phyloP scores from a whole-genome alignment of 192 early-diverging fungal genomes.

The Pilobolus umbonatus region DNA sequence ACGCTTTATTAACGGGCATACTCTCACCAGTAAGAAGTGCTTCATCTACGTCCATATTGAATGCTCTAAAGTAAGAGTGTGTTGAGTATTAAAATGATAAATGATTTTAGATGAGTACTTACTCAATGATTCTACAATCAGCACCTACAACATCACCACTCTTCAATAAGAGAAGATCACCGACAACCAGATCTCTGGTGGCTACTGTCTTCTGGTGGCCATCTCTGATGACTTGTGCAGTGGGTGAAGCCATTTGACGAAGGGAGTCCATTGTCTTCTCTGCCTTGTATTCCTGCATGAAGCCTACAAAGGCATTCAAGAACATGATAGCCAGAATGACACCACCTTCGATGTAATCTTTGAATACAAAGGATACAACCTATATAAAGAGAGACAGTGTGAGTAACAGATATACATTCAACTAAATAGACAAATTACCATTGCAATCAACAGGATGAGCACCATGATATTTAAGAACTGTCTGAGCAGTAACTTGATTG shows the following conservation, averaged over 20 bases:
- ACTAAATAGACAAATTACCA: slow-evolving; percentile 25
- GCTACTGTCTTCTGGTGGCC: slow-evolving; percentile 68
- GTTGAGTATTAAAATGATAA: not conserved
- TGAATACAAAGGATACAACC: slow-evolving; percentile 58
- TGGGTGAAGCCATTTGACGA: slow-evolving; percentile 81
- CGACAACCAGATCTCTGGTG: slow-evolving; percentile 78
- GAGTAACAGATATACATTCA: not conserved
- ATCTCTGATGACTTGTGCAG: slow-evolving; percentile 81
- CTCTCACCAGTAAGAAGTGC: slow-evolving; percentile 91
- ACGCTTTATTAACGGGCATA: slow-evolving; percentile 72
- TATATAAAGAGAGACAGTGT: slow-evolving; percentile 6
- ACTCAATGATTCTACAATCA: slow-evolving; percentile 71
- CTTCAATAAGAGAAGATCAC: slow-evolving; percentile 89
- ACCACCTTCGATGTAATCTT: slow-evolving; percentile 67
- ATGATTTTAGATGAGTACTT: slow-evolving; percentile 3
- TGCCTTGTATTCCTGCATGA: slow-evolving; percentile 93
- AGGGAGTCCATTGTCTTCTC: slow-evolving; percentile 93
- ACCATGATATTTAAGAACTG: slow-evolving; percentile 66
- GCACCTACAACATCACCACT: slow-evolving; percentile 93
- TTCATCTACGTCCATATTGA: slow-evolving; percentile 91
- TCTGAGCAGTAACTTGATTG: slow-evolving; percentile 54
- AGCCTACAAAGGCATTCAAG: slow-evolving; percentile 88
- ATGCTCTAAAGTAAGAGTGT: slow-evolving; percentile 50
- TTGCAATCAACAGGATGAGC: slow-evolving; percentile 62
- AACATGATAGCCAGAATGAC: slow-evolving; percentile 79